These are phyloP conservation scores for Penicillium ochrochloron DNA, from an alignment of 495 filamentous ascomycete genomes.

Conservation along the genomic window DNA sequence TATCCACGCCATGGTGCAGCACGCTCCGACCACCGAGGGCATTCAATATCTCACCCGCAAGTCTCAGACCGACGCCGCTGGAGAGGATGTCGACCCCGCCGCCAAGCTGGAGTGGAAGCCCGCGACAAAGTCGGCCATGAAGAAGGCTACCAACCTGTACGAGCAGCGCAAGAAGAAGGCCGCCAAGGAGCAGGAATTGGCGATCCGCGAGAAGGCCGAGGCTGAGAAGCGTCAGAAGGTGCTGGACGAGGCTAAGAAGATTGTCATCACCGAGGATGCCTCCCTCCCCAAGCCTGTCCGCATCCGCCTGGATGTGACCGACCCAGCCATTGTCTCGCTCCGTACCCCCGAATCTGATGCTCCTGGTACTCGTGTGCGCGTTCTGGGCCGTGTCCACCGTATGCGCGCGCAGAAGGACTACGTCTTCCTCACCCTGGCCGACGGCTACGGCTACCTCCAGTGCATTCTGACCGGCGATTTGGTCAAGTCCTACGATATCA, in stretches of 20 bases:
- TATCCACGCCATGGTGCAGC: constrained; percentile 74
- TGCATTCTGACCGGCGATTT: constrained; percentile 83
- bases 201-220: constrained; percentile 73
- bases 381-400: constrained; percentile 85
- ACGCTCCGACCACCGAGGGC: constrained; percentile 59
- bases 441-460: constrained; percentile 90
- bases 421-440: constrained; percentile 83
- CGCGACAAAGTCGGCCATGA: constrained; percentile 78
- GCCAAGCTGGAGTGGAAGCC: constrained; percentile 73
- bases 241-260: constrained; percentile 86
- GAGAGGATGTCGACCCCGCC: constrained; percentile 55
- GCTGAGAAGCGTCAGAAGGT: constrained; percentile 66
- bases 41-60: constrained; percentile 70
- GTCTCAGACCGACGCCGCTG: constrained; percentile 66
- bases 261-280: constrained; percentile 78
- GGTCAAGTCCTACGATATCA: constrained; percentile 88
- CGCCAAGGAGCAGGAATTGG: constrained; percentile 68
- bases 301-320: constrained; percentile 73
- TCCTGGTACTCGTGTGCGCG: constrained; percentile 77
- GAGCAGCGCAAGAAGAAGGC: constrained; percentile 79
- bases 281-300: constrained; percentile 77
- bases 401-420: constrained; percentile 83
- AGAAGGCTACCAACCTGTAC: constrained; percentile 75
- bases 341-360: constrained; percentile 54
- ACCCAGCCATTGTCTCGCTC: constrained; percentile 63